Base-by-base conservation (phyloP, 2,329 filamentous ascomycete genomes). In the Neopestalotiopsis rosae region DNA sequence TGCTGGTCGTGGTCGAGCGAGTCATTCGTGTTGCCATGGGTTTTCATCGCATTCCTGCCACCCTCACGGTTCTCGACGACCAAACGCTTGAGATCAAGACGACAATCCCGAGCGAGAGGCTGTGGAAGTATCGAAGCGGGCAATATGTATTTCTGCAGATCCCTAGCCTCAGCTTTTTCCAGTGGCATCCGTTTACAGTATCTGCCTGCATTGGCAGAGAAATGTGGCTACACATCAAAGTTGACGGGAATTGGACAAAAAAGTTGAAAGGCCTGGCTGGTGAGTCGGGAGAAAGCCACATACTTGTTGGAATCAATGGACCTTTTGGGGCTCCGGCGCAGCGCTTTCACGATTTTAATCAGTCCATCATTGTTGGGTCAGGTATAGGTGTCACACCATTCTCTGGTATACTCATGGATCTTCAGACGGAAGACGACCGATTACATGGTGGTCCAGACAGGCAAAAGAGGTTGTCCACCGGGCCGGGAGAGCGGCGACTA, bases 151-250 rank as follows among this genome's bases (percentile, higher is more conserved):
- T 89, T 61, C 78, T 89, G 0, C 87, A 89, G 71, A 84, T 89
- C 0, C 87, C 87, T 0, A 70, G 79, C 38, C 75, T 89, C 28
- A 87, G 85, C 49, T 77, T 81, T 64, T 89, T 86, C 68, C 86
- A 89, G 72, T 89, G 87, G 87, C 87, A 89, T 68, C 87, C 87
- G 0, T 89, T 89, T 71, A 89, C 87, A 0, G 84, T 89, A 0
- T 89, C 87, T 0, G 84, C 84, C 2, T 89, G 87, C 71, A 81
- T 82, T 14, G 86, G 83, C 0, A 84, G 85, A 32, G 80, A 83
- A 40, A 82, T 89, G 77, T 83, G 84, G 74, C 74, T 89, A 0
- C 87, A 89, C 71, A 88, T 89, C 79, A 89, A 89, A 74, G 85
- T 84, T 3, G 86, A 88, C 61, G 87, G 87, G 0, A 82, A 89